These are phyloP conservation scores for Sphaerulina musiva DNA, from an alignment of 2,329 filamentous ascomycete species.

Conservation along the genomic window DNA sequence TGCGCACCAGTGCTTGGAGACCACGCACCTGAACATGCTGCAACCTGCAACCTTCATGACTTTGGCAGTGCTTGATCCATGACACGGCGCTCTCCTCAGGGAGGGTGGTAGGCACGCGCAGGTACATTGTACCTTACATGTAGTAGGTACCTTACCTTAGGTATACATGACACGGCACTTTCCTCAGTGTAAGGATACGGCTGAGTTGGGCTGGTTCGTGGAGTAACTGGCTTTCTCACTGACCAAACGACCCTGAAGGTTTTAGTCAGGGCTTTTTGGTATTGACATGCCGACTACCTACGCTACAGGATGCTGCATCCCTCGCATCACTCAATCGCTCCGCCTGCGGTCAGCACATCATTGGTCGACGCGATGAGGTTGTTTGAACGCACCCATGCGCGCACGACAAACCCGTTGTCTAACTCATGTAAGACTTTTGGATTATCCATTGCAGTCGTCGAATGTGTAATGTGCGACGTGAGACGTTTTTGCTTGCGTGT, in stretches of 20 bases:
- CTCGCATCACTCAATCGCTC: slow-evolving; percentile 1
- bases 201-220: neutral
- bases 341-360: neutral
- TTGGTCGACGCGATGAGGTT: too few species aligned
- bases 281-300: slow-evolving; percentile 24
- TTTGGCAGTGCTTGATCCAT: slow-evolving; percentile 34
- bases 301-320: too few species aligned
- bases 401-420: too few species aligned
- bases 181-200: slow-evolving; percentile 36
- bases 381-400: too few species aligned
- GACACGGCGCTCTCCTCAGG: neutral
- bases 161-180: slow-evolving; percentile 16
- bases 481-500: too few species aligned
- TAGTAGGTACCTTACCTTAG: too few species aligned
- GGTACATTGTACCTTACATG: too few species aligned
- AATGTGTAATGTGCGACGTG: too few species aligned
- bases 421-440: too few species aligned
- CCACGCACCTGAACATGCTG: slow-evolving; percentile 19
- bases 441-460: too few species aligned
- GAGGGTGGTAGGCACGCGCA: too few species aligned
- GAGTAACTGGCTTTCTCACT: neutral
- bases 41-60: slow-evolving; percentile 3
- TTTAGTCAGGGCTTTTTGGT: slow-evolving; percentile 32
- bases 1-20: slow-evolving; percentile 13
- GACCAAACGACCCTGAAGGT: slow-evolving; percentile 36